A percentile compares a stretch with the other conserved stretches of the same genome.
phyloP scores from a whole-genome alignment of 1,139 yeast genomes.

The Yamadazyma atlantica region DNA sequence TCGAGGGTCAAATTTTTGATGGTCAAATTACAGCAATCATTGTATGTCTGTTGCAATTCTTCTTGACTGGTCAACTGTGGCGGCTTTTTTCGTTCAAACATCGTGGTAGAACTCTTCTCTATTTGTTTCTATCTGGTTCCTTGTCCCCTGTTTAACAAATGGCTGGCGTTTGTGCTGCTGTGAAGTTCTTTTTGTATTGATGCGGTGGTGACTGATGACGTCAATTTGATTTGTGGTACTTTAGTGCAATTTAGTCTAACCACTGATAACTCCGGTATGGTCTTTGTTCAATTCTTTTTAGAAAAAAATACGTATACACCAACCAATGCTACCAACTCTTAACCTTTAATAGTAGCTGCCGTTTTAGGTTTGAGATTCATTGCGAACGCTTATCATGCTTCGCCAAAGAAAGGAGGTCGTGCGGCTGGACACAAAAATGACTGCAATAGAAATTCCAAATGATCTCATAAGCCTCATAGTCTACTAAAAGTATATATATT shows the following conservation, averaged over 20 bases:
- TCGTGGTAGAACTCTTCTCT: too few relatives aligned
- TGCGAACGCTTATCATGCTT: background rate
- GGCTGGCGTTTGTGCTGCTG: too few relatives aligned
- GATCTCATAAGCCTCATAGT: background rate
- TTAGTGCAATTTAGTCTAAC: too few relatives aligned
- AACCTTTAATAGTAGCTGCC: background rate
- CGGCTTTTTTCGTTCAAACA: constrained; percentile 57
- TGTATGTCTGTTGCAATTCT: constrained; percentile 59
- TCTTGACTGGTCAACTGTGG: constrained; percentile 52
- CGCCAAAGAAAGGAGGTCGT: background rate
- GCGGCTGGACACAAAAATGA: too few relatives aligned
- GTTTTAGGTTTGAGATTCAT: background rate
- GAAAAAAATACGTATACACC: too few relatives aligned
- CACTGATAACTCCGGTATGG: too few relatives aligned
- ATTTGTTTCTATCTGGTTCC: too few relatives aligned
- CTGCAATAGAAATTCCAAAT: background rate
- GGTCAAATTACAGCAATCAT: constrained; percentile 59
- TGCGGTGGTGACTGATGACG: background rate
- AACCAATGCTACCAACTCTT: background rate
- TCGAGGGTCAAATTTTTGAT: constrained; percentile 58
- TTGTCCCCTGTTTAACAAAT: too few relatives aligned
- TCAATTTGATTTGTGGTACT: background rate
- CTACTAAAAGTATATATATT: too few relatives aligned
- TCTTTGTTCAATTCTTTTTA: too few relatives aligned
- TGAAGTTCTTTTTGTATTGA: too few relatives aligned